Percentiles rank a stretch among this genome's conserved stretches.
These are phyloP conservation scores for Astrothelium subdiscretum DNA, from an alignment of 495 filamentous ascomycete genomes.

Conservation along the genomic window DNA sequence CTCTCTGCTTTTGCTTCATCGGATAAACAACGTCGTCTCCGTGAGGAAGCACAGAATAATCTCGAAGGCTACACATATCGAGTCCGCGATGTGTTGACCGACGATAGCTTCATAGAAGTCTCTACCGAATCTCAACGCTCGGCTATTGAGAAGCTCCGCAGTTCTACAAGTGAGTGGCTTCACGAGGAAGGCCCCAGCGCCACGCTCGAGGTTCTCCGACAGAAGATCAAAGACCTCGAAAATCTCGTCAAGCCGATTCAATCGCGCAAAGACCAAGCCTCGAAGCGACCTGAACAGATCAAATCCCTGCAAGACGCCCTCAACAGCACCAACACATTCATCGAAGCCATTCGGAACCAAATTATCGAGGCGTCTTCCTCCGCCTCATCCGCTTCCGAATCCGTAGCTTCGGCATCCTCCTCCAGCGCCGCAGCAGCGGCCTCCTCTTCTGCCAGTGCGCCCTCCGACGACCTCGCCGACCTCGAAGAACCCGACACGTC, in stretches of 20 bases:
- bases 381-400: constrained; percentile 34
- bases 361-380: constrained; percentile 35
- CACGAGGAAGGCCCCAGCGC: constrained; percentile 76
- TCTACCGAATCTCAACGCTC: constrained; percentile 54
- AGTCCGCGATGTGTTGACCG: constrained; percentile 66
- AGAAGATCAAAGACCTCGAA: constrained; percentile 61
- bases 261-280: constrained; percentile 54
- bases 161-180: constrained; percentile 73
- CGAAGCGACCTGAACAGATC: constrained; percentile 52
- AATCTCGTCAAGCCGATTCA: constrained; percentile 58
- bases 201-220: constrained; percentile 54
- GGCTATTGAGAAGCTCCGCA: constrained; percentile 49
- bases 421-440: constrained; percentile 23
- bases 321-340: constrained; percentile 43
- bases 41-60: constrained; percentile 84
- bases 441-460: constrained; percentile 30
- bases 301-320: constrained; percentile 51
- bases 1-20: constrained; percentile 73
- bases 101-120: constrained; percentile 57
- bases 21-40: constrained; percentile 59
- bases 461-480: constrained; percentile 43
- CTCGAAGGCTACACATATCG: constrained; percentile 92
- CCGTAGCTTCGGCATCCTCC: constrained; percentile 29
- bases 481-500: constrained; percentile 46
- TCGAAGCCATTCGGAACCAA: constrained; percentile 38